A percentile compares a stretch with the other conserved stretches of the same genome.
Evolutionary conservation across 495 filamentous ascomycete species (phyloP).

Genomic region (Halenospora varia): DNA sequence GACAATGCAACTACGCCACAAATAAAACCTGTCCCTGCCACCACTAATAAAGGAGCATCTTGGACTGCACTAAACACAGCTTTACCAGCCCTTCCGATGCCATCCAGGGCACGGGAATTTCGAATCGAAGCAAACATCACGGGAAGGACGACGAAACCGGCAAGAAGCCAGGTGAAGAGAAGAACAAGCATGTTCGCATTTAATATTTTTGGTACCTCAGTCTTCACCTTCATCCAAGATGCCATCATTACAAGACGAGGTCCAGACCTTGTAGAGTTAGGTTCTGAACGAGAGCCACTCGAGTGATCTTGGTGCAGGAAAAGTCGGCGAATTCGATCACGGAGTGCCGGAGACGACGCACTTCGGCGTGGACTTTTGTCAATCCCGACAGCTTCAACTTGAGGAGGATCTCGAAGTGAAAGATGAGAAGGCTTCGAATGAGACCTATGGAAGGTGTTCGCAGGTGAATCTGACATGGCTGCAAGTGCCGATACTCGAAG

Average conservation of each 20-base stretch:
- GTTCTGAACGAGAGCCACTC: background rate
- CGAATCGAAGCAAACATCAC: constrained; percentile 6
- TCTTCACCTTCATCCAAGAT: background rate
- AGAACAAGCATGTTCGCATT: constrained; percentile 3
- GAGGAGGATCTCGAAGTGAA: constrained; percentile 7
- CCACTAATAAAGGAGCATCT: constrained; percentile 2
- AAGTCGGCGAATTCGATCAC: background rate
- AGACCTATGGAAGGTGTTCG: background rate
- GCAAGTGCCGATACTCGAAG: background rate
- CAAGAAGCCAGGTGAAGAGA: constrained; percentile 7
- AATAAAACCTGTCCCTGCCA: background rate
- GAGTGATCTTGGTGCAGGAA: constrained; percentile 2
- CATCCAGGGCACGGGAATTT: constrained; percentile 2
- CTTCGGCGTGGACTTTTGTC: constrained; percentile 1
- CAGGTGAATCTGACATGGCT: background rate
- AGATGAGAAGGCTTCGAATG: constrained; percentile 4
- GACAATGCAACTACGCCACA: too few species aligned
- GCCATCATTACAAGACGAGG: background rate
- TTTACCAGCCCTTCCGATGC: constrained; percentile 4
- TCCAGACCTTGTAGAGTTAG: background rate
- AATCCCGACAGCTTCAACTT: constrained; percentile 4
- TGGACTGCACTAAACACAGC: background rate
- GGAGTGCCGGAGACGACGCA: constrained; percentile 1
- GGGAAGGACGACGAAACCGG: constrained; percentile 1
- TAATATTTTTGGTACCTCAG: constrained; percentile 6